Evolutionary conservation across 2,329 filamentous ascomycete species (phyloP), one percentile per base, ranked within the genome.

Genomic region (Phoma herbarum): DNA sequence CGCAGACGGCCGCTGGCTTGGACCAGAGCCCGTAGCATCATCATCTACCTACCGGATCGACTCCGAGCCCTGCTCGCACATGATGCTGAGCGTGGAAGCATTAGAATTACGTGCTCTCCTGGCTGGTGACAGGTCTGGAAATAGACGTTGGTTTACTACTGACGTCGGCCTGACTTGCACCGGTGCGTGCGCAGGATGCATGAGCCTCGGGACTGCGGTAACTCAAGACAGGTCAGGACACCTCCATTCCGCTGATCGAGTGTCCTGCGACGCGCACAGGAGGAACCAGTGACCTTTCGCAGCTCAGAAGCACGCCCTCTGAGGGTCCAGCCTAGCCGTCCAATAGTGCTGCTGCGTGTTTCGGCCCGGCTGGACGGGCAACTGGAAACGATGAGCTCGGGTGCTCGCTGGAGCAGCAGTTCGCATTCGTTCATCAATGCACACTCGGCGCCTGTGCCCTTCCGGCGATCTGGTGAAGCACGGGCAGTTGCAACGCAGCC

Each of bases 391-490:
- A 33, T n/a, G 29, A 16, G 35, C 18, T 39, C 41, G 35, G 39
- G 16, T 35, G 28, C 22, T 25, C 20, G 51, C 33, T 28, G 43
- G 28, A 44, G 35, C 28, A 46, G 47, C 53, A 48, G 55, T 52
- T 57, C 55, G 43, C 43, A 22, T 20, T 46, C 22, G 37, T 57
- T 35, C 35, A 28, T 44, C 37, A 43, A 26, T 29, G 44, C 46
- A 26, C 46, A 31, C 31, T 57, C 25, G 31, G 54, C 39, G 50
- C 50, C 45, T 45, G 55, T 49, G 55, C 56, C 20, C 31, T 51
- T 46, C 56, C 56, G 45, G 50, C 56, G 29, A 54, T 42, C 51
- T 46, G 50, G 43, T 25, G 41, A 54, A 42, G 56, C 56, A 59
- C 56, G 50, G 56, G 49, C 56, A 53, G 56, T 53, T 28, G 49